These are phyloP conservation scores for Fusarium sp. DNA, from an alignment of 2,329 filamentous ascomycete species.

Conservation along the genomic window DNA sequence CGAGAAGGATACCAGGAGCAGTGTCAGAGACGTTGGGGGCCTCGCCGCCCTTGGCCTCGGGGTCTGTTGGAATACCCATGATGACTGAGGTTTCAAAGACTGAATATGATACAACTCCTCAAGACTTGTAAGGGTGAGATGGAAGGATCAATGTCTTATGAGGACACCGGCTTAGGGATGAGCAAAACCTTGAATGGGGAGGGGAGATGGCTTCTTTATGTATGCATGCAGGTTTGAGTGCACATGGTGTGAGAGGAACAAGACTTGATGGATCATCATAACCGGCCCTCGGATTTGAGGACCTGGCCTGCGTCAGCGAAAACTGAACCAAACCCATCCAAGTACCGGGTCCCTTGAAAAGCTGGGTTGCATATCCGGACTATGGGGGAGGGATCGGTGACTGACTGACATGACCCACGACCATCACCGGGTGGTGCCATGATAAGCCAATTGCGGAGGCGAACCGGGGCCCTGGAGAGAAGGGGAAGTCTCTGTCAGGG, in stretches of 20 bases:
- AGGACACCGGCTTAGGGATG: slow-evolving; percentile 39
- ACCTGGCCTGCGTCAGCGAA: neutral
- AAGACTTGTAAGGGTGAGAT: slow-evolving; percentile 4
- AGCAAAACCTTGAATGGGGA: neutral
- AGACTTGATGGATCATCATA: slow-evolving; percentile 15
- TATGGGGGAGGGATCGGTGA: slow-evolving; percentile 25
- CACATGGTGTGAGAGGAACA: slow-evolving; percentile 19
- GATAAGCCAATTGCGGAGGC: slow-evolving; percentile 35
- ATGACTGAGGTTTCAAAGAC: slow-evolving; percentile 11
- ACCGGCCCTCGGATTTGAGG: slow-evolving; percentile 39
- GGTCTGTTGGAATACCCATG: slow-evolving; percentile 43
- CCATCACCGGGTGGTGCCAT: slow-evolving; percentile 34
- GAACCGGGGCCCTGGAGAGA: slow-evolving; percentile 3
- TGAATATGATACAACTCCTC: neutral
- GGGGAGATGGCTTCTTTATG: slow-evolving; percentile 35
- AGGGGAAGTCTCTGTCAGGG: neutral
- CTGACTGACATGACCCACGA: slow-evolving; percentile 26
- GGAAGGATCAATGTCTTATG: slow-evolving; percentile 28
- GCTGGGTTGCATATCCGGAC: slow-evolving; percentile 5
- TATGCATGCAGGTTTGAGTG: slow-evolving; percentile 13
- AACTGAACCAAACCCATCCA: slow-evolving; percentile 1
- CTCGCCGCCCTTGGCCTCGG: slow-evolving; percentile 42
- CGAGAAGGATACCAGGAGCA: slow-evolving; percentile 43
- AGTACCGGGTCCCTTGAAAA: slow-evolving; percentile 14
- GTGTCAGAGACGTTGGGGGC: slow-evolving; percentile 44